Evolutionary conservation across 2,329 filamentous ascomycete genomes (phyloP).

Genomic region (Gremmenia infestans): DNA sequence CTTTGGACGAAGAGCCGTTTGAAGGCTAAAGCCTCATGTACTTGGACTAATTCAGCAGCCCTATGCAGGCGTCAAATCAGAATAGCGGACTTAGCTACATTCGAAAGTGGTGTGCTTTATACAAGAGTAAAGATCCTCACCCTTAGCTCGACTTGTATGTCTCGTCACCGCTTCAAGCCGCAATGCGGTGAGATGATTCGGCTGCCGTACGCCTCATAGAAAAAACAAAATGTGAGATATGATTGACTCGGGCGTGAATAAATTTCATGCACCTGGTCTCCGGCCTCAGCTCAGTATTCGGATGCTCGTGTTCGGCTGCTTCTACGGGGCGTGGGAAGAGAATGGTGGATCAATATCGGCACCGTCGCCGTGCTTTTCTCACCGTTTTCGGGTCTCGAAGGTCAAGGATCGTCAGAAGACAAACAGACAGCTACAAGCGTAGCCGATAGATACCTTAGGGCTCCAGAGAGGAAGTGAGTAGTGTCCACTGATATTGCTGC

Average conservation of each 20-base stretch:
- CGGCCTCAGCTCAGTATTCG: not conserved
- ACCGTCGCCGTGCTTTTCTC: not conserved
- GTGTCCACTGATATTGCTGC: constrained; percentile 7
- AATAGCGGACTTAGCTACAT: not conserved
- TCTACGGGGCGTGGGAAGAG: not conserved
- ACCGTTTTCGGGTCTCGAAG: not conserved
- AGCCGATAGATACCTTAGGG: not conserved
- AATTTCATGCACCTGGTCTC: not conserved
- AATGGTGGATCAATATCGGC: not conserved
- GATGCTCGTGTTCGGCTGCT: not conserved
- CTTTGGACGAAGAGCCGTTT: too few species aligned
- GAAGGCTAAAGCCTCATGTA: too few species aligned
- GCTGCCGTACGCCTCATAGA: not conserved
- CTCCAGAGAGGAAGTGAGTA: not conserved
- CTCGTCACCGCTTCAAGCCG: not conserved
- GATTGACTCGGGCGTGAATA: not conserved
- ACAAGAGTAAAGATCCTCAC: not conserved
- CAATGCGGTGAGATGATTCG: constrained; percentile 6
- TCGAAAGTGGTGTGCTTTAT: not conserved
- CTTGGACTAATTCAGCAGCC: too few species aligned
- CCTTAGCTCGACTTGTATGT: not conserved
- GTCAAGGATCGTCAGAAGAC: not conserved
- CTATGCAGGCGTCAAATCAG: not conserved
- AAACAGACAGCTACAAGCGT: not conserved
- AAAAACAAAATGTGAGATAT: not conserved